Percentiles rank a stretch among this genome's conserved stretches.
phyloP scores from a whole-genome alignment of 2,329 filamentous ascomycete genomes.

The Diplodia scrobiculata region DNA sequence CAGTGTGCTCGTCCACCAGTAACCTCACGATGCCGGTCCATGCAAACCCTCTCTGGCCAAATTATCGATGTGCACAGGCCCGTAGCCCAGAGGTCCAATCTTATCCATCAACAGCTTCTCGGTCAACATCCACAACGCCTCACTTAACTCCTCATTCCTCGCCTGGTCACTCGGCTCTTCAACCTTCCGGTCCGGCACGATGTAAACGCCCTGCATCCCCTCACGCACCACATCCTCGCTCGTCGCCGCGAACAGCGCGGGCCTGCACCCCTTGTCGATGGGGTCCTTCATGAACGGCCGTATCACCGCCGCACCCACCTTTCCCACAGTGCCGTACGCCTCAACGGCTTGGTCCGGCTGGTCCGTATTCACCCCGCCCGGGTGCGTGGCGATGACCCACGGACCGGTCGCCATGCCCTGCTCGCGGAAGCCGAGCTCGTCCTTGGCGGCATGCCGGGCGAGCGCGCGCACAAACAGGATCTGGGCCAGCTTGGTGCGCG shows the following conservation, averaged over 20 bases:
- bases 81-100: constrained; percentile 35
- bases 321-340: constrained; percentile 53
- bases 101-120: constrained; percentile 50
- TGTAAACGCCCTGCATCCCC: constrained; percentile 52
- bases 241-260: constrained; percentile 54
- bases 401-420: constrained; percentile 36
- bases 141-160: constrained; percentile 48
- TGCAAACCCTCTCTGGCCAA: constrained; percentile 21
- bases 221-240: constrained; percentile 49
- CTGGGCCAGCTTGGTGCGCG: constrained; percentile 54
- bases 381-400: constrained; percentile 55
- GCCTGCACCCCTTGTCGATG: constrained; percentile 51
- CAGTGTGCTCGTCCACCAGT: background rate
- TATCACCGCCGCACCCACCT: constrained; percentile 49
- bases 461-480: constrained; percentile 52
- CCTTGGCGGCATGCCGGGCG: constrained; percentile 43
- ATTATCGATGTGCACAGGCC: constrained; percentile 20
- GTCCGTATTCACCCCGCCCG: constrained; percentile 53
- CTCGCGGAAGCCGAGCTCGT: constrained; percentile 41
- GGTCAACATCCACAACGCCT: constrained; percentile 52
- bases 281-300: constrained; percentile 56
- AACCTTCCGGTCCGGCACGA: constrained; percentile 55
- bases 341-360: constrained; percentile 55
- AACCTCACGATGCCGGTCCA: background rate
- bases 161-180: constrained; percentile 49